These are phyloP conservation scores for Cyclotella sp. DNA, from an alignment of 108 stramenopile species.

Conservation along the genomic window DNA sequence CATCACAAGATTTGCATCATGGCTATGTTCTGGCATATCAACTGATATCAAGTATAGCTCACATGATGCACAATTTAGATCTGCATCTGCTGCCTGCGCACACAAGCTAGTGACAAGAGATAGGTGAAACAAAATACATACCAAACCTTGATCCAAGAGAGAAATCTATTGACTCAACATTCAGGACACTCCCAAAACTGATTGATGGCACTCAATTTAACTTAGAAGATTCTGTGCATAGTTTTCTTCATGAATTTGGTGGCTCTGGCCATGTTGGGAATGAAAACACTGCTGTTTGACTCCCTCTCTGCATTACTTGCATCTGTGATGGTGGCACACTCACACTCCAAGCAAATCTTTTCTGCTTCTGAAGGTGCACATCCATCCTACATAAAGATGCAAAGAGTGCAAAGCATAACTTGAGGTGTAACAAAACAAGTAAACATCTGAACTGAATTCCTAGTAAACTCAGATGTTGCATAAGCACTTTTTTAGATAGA, in stretches of 20 bases:
- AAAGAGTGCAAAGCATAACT: conserved; percentile 4
- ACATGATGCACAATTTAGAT: not conserved
- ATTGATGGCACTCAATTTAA: conserved; percentile 26
- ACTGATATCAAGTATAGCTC: too few relatives aligned
- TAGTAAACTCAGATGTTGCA: conserved; percentile 45
- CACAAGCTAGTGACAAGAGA: conserved; percentile 21
- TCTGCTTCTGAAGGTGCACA: conserved; percentile 65
- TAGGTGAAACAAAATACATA: not conserved
- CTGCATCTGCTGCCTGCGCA: not conserved
- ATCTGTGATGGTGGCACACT: conserved; percentile 78
- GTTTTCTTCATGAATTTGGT: conserved; percentile 57
- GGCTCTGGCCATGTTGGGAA: conserved; percentile 76
- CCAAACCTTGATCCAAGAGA: not conserved
- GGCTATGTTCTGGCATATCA: too few relatives aligned
- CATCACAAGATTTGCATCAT: too few relatives aligned
- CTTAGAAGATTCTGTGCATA: conserved; percentile 46
- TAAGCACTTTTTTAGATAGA: conserved; percentile 83
- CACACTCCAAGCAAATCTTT: conserved; percentile 92
- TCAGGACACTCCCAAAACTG: not conserved
- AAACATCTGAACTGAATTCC: not conserved
- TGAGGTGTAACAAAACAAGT: not conserved
- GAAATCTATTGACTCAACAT: not conserved
- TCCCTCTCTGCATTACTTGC: conserved; percentile 78
- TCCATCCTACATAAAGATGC: conserved; percentile 44
- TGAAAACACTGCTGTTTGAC: conserved; percentile 90